Percentiles rank a stretch among this genome's conserved stretches.
Evolutionary conservation across 169 alveolate species (phyloP).

Genomic region (Babesia ovis): DNA sequence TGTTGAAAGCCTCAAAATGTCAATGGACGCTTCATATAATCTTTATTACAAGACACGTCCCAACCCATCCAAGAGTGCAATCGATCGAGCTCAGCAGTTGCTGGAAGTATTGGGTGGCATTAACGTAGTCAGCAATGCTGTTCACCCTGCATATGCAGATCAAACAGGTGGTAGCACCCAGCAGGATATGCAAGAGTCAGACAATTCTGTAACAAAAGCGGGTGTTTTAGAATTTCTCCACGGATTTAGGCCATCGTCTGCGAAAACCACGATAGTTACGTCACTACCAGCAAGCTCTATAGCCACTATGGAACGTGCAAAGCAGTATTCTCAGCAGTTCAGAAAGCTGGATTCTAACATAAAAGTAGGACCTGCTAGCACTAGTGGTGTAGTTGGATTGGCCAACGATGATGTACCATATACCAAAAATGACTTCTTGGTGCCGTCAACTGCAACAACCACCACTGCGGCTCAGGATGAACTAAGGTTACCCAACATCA

Average conservation of each 20-base stretch:
- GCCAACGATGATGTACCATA: background rate
- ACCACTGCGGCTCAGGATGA: conserved; percentile 28
- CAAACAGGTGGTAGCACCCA: background rate
- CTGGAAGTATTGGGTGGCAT: conserved; percentile 49
- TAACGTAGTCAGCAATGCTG: conserved; percentile 17
- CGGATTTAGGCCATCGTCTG: conserved; percentile 35
- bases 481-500: conserved; percentile 36
- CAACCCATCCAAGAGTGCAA: conserved; percentile 49
- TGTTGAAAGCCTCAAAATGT: conserved; percentile 24
- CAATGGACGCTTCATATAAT: conserved; percentile 65
- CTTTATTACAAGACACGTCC: conserved; percentile 70
- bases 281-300: conserved; percentile 29
- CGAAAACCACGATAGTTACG: conserved; percentile 33
- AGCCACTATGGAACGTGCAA: conserved; percentile 33
- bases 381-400: background rate
- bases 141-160: conserved; percentile 28
- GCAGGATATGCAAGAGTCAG: background rate
- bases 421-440: conserved; percentile 11
- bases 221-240: conserved; percentile 32
- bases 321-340: conserved; percentile 28
- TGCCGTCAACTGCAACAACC: conserved; percentile 5
- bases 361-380: background rate
- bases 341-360: conserved; percentile 19
- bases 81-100: conserved; percentile 36
- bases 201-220: background rate